Evolutionary conservation across 139 green algal species (phyloP).

Genomic region (Asterochloris erici): DNA sequence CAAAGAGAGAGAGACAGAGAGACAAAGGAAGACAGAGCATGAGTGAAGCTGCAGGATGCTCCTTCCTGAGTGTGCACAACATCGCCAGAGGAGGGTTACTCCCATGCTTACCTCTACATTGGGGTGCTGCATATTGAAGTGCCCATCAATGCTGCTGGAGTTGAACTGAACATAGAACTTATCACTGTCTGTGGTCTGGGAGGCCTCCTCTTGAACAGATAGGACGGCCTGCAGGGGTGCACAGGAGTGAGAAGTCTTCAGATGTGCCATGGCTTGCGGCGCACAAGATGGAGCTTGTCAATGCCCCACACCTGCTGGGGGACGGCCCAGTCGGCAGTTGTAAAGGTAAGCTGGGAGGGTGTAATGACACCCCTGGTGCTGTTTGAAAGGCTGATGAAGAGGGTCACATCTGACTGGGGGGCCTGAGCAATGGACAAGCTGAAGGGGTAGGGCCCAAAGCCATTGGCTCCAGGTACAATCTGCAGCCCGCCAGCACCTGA

Average conservation of each 20-base stretch:
- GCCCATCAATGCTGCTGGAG: conserved; percentile 4
- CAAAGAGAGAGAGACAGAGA: too few species aligned
- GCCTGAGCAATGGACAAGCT: conserved; percentile 10
- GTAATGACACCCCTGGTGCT: background rate
- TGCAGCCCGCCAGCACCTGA: background rate
- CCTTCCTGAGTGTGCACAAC: too few species aligned
- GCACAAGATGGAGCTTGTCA: background rate
- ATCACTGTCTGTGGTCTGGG: background rate
- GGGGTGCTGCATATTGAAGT: conserved; percentile 4
- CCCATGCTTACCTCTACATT: conserved; percentile 5
- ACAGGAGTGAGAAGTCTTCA: background rate
- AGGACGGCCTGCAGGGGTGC: conserved; percentile 11
- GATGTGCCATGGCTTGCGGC: background rate
- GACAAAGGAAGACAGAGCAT: too few species aligned
- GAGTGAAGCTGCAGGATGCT: too few species aligned
- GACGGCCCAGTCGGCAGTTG: conserved; percentile 6
- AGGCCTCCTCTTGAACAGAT: background rate
- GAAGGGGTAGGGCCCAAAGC: conserved; percentile 13
- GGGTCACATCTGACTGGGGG: background rate
- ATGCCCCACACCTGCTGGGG: conserved; percentile 9
- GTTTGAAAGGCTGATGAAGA: conserved; percentile 6
- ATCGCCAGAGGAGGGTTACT: too few species aligned
- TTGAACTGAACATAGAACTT: conserved; percentile 10
- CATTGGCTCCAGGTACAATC: background rate
- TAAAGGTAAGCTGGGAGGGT: conserved; percentile 19